Conservation (phyloP, 2,329 filamentous ascomycete genomes). For the Phialophora tarda region DNA sequence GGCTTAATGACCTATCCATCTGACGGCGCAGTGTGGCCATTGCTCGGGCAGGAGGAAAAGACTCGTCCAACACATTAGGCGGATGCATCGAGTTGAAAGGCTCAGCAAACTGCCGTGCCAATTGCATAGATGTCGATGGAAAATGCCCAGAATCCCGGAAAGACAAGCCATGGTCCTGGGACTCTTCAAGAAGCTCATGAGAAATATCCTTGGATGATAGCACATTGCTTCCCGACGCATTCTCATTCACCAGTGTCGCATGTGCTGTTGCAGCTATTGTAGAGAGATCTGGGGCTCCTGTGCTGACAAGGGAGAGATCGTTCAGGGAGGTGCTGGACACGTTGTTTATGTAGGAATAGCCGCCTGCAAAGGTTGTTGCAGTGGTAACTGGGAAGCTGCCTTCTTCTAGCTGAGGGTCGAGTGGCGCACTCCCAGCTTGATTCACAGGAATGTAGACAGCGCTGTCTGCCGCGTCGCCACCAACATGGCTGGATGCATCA, state of each 20-base stretch:
- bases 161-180: constrained; percentile 8
- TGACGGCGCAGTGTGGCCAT: background rate
- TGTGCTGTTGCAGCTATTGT: constrained; percentile 55
- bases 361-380: background rate
- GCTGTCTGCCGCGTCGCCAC: constrained; percentile 37
- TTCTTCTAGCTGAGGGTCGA: constrained; percentile 27
- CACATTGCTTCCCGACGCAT: background rate
- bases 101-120: background rate
- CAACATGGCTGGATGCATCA: constrained; percentile 83
- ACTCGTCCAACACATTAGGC: background rate
- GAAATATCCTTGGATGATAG: constrained; percentile 13
- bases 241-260: constrained; percentile 48
- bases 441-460: constrained; percentile 12
- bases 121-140: background rate
- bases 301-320: constrained; percentile 14
- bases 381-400: constrained; percentile 19
- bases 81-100: background rate
- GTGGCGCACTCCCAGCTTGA: constrained; percentile 9
- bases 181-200: constrained; percentile 11
- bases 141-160: background rate
- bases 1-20: background rate
- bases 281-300: constrained; percentile 50
- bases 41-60: constrained; percentile 1
- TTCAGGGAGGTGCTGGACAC: constrained; percentile 14
- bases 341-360: constrained; percentile 12